Evolutionary conservation across 345 rosid species (phyloP).

Genomic region (Gossypium rotundifolium): DNA sequence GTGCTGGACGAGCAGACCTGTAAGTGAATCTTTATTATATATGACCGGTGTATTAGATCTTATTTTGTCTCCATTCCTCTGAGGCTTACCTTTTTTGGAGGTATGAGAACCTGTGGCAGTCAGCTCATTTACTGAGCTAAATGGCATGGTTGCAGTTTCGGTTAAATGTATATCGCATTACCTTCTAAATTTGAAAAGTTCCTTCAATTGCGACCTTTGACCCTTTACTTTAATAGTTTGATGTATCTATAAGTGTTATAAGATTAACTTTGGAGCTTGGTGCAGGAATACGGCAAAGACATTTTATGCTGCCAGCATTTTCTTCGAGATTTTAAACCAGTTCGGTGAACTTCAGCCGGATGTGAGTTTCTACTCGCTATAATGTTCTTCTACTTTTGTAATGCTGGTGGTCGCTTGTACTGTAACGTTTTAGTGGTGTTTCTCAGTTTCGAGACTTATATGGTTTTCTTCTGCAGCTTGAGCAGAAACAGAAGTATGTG

Average conservation of each 20-base stretch:
- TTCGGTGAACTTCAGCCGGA: conserved; percentile 83
- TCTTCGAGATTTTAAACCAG: conserved; percentile 84
- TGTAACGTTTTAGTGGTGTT: not conserved
- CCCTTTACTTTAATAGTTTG: not conserved
- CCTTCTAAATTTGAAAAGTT: conserved; percentile 2
- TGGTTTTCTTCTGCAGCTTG: conserved; percentile 38
- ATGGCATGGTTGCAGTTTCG: not conserved
- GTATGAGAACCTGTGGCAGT: conserved; percentile 4
- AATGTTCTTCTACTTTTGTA: not conserved
- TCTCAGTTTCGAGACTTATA: not conserved
- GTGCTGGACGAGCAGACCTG: conserved; percentile 91
- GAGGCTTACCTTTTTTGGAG: not conserved
- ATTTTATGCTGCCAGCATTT: conserved; percentile 93
- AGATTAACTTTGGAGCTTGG: conserved; percentile 20
- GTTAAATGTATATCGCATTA: not conserved
- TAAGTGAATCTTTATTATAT: conserved; percentile 25
- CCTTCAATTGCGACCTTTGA: not conserved
- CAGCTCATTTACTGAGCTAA: not conserved
- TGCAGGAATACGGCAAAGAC: conserved; percentile 95
- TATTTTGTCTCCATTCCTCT: conserved; percentile 1
- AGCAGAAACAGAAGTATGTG: conserved; percentile 96
- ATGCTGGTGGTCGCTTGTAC: not conserved
- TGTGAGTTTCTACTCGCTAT: conserved; percentile 42
- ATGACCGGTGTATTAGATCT: conserved; percentile 8
- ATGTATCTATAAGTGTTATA: not conserved